These are phyloP conservation scores for Agastache rugosa DNA, from an alignment of 257 asterid genomes.

Conservation along the genomic window DNA sequence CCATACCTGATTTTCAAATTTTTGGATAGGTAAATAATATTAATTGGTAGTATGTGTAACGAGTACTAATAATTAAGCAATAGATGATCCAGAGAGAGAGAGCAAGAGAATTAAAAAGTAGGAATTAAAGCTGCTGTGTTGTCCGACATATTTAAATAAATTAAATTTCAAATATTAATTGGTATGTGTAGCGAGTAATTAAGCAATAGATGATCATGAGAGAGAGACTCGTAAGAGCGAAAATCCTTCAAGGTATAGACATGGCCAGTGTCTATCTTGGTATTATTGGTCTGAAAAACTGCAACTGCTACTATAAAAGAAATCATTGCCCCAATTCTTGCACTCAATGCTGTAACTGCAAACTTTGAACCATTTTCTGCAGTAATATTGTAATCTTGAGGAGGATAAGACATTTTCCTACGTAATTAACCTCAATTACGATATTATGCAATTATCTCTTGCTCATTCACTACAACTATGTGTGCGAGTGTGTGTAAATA, in stretches of 20 bases:
- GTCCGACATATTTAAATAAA: too few relatives aligned
- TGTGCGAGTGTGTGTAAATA: neutral
- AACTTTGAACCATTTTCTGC: constrained; percentile 18
- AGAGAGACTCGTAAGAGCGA: constrained; percentile 40
- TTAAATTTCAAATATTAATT: too few relatives aligned
- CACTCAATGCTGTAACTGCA: constrained; percentile 7
- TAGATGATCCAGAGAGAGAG: too few relatives aligned
- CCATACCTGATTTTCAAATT: constrained; percentile 41
- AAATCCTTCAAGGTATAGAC: constrained; percentile 31
- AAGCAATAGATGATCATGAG: too few relatives aligned
- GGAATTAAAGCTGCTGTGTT: too few relatives aligned
- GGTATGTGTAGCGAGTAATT: too few relatives aligned
- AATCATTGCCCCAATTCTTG: constrained; percentile 29
- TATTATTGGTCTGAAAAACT: constrained; percentile 32
- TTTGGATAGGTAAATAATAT: too few relatives aligned
- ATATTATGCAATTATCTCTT: neutral
- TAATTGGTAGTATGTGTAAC: too few relatives aligned
- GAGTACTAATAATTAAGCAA: too few relatives aligned
- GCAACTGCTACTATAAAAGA: constrained; percentile 37
- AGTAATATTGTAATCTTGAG: constrained; percentile 16
- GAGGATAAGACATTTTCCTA: constrained; percentile 27
- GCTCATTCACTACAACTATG: neutral
- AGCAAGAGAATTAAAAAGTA: too few relatives aligned
- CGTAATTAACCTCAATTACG: too few relatives aligned
- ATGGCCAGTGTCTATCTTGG: neutral